Evolutionary conservation across 352 stramenopile genomes (phyloP), one percentile per base, ranked within the genome.

Genomic region (Phytophthora quininea): DNA sequence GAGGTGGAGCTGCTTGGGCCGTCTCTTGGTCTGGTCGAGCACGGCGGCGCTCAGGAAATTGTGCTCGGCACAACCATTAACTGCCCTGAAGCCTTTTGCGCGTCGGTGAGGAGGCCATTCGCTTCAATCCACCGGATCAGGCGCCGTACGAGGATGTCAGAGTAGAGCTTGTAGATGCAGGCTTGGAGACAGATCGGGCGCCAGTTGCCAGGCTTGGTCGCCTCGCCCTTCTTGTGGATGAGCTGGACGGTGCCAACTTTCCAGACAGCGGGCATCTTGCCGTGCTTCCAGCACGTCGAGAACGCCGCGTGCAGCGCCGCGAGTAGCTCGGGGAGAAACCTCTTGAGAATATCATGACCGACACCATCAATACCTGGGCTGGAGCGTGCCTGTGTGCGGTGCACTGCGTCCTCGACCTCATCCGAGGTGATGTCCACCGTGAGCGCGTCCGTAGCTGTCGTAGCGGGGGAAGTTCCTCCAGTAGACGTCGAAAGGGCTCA

Each of bases 141-240:
- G 4, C 55, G 38, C 3, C 27, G 29, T 24, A 50, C 47, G 3
- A 75, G 52, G 1, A 75, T 3, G 5, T 53, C 48, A 0, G 63
- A 42, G 50, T n/a, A 76, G 14, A 76, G 12, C 52, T 76, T 76
- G 62, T 69, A 76, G 29, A 76, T 45, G 15, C 57, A 38, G 0
- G 15, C 38, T 45, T 76, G 68, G 4, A 76, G 27, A 43, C 61
- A 69, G 49, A 74, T 73, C 19, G 64, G 56, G 8, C 70, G 32
- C 61, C 67, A 74, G 58, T 74, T 73, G 7, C 1, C 1, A 12
- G 59, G 40, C 29, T 64, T 6, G n/a, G 5, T 29, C 1, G 50
- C 1, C n/a, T 67, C 55, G 3, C 64, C 64, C 29, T 74, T 70
- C n/a, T 77, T 77, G 62, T 67, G 27, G 19, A 77, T 7, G 0